These are phyloP conservation scores for Coprinopsis marcescibilis DNA, from an alignment of 768 basidiomycete genomes.

Conservation along the genomic window DNA sequence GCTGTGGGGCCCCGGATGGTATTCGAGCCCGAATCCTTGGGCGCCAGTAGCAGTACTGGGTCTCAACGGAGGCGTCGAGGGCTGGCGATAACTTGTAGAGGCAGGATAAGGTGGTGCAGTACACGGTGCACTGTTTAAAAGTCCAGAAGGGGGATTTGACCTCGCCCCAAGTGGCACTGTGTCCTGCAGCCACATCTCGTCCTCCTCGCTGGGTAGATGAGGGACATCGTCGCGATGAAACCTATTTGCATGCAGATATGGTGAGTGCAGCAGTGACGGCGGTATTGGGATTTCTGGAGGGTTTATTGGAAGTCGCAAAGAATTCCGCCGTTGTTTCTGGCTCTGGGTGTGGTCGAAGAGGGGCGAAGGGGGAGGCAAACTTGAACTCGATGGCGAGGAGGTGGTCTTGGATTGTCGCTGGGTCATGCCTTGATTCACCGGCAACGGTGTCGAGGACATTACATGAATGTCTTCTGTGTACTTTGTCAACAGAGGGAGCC, in stretches of 20 bases:
- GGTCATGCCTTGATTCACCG: background rate
- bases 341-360: constrained; percentile 4
- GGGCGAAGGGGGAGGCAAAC: constrained; percentile 1
- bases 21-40: too few species aligned
- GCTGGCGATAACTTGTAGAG: background rate
- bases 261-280: constrained; percentile 51
- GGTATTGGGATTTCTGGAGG: constrained; percentile 45
- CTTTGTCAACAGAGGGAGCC: too few species aligned
- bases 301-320: constrained; percentile 30
- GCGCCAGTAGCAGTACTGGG: background rate
- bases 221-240: constrained; percentile 34
- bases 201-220: constrained; percentile 39
- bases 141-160: too few species aligned
- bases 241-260: constrained; percentile 46
- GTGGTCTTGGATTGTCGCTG: background rate
- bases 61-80: constrained; percentile 7
- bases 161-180: constrained; percentile 41
- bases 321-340: constrained; percentile 25
- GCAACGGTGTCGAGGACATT: too few species aligned
- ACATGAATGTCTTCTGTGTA: too few species aligned
- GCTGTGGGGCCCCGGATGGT: too few species aligned
- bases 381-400: background rate
- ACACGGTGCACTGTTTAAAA: too few species aligned
- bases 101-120: background rate
- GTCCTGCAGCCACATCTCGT: constrained; percentile 61